These are phyloP conservation scores for Rhodamnia argentea DNA, from an alignment of 345 rosid genomes.

Conservation along the genomic window DNA sequence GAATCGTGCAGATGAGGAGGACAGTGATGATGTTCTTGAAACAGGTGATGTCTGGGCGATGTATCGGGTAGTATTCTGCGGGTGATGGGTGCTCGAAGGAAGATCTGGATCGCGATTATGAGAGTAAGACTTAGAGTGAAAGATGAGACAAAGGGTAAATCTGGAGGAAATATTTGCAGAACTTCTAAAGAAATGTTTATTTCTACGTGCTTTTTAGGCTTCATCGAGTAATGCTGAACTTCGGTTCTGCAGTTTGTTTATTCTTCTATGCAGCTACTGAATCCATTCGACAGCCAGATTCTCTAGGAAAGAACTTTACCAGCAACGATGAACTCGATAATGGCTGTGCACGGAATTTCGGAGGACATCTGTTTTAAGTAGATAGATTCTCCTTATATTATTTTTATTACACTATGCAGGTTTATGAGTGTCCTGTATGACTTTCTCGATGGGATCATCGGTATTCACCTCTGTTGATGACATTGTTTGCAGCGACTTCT, in stretches of 20 bases:
- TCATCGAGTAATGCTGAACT: conserved; percentile 50
- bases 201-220: conserved; percentile 79
- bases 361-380: conserved; percentile 25
- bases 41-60: conserved; percentile 29
- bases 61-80: conserved; percentile 63
- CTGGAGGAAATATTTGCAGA: conserved; percentile 35
- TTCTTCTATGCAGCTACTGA: not conserved
- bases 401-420: conserved; percentile 21
- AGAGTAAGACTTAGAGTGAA: conserved; percentile 83
- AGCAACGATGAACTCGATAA: conserved; percentile 51
- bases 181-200: conserved; percentile 80
- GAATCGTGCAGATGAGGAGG: conserved; percentile 82
- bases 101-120: conserved; percentile 47
- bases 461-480: conserved; percentile 14
- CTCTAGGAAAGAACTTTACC: conserved; percentile 69
- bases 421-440: conserved; percentile 63
- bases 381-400: not conserved
- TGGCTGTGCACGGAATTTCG: conserved; percentile 11
- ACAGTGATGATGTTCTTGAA: conserved; percentile 73
- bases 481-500: not conserved
- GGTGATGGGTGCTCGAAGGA: conserved; percentile 86
- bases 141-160: conserved; percentile 70
- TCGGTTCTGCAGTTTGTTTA: not conserved
- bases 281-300: conserved; percentile 18
- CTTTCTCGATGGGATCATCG: conserved; percentile 75